These are phyloP conservation scores for Globisporangium nunn DNA, from an alignment of 352 stramenopile species.

Conservation along the genomic window DNA sequence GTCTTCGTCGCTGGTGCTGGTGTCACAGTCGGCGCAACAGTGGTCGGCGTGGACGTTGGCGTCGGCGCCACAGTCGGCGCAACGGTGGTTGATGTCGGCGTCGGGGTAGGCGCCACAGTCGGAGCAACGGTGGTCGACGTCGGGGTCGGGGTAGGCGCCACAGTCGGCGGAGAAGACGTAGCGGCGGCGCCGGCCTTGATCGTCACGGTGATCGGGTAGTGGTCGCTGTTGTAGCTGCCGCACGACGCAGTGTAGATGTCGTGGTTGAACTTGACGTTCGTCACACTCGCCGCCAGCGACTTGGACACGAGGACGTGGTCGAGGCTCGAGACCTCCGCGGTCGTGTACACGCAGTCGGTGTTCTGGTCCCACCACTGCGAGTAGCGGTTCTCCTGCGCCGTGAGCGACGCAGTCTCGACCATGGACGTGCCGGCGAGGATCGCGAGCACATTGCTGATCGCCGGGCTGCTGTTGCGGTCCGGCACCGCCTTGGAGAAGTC, in stretches of 20 bases:
- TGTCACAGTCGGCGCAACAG: not conserved
- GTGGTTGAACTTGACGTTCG: conserved; percentile 18
- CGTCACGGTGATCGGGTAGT: conserved; percentile 27
- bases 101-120: not conserved
- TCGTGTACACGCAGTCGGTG: conserved; percentile 49
- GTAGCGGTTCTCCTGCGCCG: conserved; percentile 33
- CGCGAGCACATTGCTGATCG: conserved; percentile 43
- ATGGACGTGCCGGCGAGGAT: conserved; percentile 41
- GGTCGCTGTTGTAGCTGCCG: conserved; percentile 23
- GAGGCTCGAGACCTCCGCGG: conserved; percentile 19
- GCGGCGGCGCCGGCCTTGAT: conserved; percentile 5
- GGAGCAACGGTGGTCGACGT: not conserved
- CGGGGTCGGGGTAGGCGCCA: not conserved
- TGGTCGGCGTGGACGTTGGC: not conserved
- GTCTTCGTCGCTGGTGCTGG: not conserved
- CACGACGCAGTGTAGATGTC: conserved; percentile 20
- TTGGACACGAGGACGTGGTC: conserved; percentile 31
- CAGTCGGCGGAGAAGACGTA: not conserved
- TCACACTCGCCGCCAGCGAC: conserved; percentile 16
- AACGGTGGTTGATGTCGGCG: not conserved
- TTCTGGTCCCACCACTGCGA: conserved; percentile 59
- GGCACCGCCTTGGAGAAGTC: conserved; percentile 43
- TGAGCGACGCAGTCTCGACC: conserved; percentile 34
- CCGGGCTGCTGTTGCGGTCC: conserved; percentile 60
- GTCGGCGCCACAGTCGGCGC: not conserved